These are phyloP conservation scores for Isoetes taiwanensis DNA, from an alignment of 75 land plant genomes.

Conservation along the genomic window DNA sequence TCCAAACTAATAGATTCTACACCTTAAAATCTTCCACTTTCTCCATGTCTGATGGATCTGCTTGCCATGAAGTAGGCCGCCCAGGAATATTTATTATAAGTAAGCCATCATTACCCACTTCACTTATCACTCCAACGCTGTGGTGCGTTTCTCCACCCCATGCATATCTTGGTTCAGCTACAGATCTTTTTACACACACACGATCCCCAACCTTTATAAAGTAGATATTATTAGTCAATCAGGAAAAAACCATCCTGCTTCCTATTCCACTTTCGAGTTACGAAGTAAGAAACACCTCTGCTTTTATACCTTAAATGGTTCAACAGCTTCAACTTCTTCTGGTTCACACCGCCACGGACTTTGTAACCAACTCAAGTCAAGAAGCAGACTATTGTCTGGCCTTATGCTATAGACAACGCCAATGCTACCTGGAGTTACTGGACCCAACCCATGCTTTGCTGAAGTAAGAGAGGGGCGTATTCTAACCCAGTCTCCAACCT, in stretches of 20 bases:
- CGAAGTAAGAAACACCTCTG: background rate
- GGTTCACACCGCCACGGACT: slow-evolving; percentile 94
- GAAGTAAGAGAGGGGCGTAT: slow-evolving; percentile 74
- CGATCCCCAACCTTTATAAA: slow-evolving; percentile 66
- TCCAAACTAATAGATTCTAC: background rate
- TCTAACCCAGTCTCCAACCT: slow-evolving; percentile 93
- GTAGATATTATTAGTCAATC: too few species aligned
- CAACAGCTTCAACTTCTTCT: slow-evolving; percentile 87
- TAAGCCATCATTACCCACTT: slow-evolving; percentile 73
- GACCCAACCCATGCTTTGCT: slow-evolving; percentile 80
- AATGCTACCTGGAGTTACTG: slow-evolving; percentile 88
- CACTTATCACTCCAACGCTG: slow-evolving; percentile 76
- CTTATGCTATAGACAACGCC: slow-evolving; percentile 78
- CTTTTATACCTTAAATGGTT: slow-evolving; percentile 57
- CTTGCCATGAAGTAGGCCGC: slow-evolving; percentile 80
- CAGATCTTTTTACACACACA: slow-evolving; percentile 87
- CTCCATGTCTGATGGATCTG: slow-evolving; percentile 96
- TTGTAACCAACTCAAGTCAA: slow-evolving; percentile 64
- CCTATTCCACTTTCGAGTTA: too few species aligned
- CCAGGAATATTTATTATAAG: slow-evolving; percentile 75
- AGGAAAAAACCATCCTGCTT: too few species aligned
- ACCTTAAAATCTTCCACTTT: slow-evolving; percentile 89
- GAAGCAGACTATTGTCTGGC: slow-evolving; percentile 67
- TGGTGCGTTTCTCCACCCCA: slow-evolving; percentile 99
- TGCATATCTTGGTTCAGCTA: slow-evolving; percentile 89